Base-by-base conservation (phyloP, 164 flowering plant species). In the Aristolochia fimbriata region DNA sequence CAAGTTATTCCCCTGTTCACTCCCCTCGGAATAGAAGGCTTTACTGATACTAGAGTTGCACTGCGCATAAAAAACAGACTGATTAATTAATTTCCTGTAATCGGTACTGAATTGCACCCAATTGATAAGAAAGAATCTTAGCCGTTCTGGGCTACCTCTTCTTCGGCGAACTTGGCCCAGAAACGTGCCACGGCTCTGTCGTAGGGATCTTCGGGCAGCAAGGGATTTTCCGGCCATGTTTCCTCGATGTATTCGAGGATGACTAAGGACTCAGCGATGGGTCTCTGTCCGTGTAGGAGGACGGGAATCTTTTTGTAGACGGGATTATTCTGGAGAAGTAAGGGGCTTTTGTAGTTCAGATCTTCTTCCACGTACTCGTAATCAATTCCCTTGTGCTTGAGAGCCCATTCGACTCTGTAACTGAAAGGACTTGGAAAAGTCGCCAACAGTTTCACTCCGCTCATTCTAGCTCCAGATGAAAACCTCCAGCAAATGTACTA, bases 361-460 rank as follows among this genome's bases (percentile, higher is more conserved):
- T 70, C 70, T 62, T 64, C 76, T 47, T 64, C 68, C 6, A 72
- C 50, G 52, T 61, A 62, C 54, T 62, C 68, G 16, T 65, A 69
- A 10, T 64, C 64, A 58, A 71, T 64, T 21, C 67, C 76, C 72
- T 73, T 76, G 1, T 62, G 33, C 15, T 70, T 65, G 21, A 71
- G 78, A 53, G 74, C 74, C 51, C 70, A 12, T 57, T 66, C 61
- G 8, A 64, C 52, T 31, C 77, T 70, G 27, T 31, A 51, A 41
- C 55, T 20, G 21, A 17, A 62, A 31, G 47, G 1, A 15, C 70
- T 66, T 15, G 57, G 27, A 65, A 65, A 69, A 41, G 56, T 25
- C 6, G 71, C 73, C n/a, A 56, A 24, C 47, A 71, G 14, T 45
- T 56, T 65, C 53, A 71, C 71, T 54, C 31, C 51, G 48, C 63